A percentile compares a stretch with the other conserved stretches of the same genome.
Evolutionary conservation across 139 green algal species (phyloP).

Genomic region (Coelastrella sp.): DNA sequence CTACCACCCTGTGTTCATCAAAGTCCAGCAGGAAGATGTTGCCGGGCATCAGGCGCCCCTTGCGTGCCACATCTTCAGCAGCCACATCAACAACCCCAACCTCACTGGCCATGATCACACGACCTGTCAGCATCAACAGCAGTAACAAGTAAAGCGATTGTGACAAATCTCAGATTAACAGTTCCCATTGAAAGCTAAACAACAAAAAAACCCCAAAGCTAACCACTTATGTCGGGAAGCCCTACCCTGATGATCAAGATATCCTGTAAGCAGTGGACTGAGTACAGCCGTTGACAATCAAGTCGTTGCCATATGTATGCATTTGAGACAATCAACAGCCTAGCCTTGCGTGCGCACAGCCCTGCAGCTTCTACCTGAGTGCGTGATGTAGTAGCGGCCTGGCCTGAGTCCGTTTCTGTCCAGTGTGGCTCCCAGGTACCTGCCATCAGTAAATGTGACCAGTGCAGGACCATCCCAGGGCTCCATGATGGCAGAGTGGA

Average conservation of each 20-base stretch:
- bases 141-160: not conserved
- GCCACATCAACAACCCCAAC: slow-evolving; percentile 95
- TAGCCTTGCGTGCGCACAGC: too few relatives aligned
- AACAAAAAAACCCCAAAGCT: not conserved
- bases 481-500: slow-evolving; percentile 94
- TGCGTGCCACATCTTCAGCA: slow-evolving; percentile 82
- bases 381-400: slow-evolving; percentile 97
- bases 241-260: too few relatives aligned
- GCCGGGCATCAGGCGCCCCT: slow-evolving; percentile 95
- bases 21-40: slow-evolving; percentile 99
- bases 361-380: slow-evolving; percentile 54
- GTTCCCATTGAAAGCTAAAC: not conserved
- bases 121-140: slow-evolving; percentile 37
- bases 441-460: slow-evolving; percentile 94
- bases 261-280: too few relatives aligned
- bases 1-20: slow-evolving; percentile 84
- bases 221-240: too few relatives aligned
- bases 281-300: too few relatives aligned
- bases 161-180: too few relatives aligned
- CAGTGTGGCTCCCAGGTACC: slow-evolving; percentile 94
- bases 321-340: too few relatives aligned
- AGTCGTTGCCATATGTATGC: too few relatives aligned
- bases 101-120: slow-evolving; percentile 73
- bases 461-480: slow-evolving; percentile 97
- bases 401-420: slow-evolving; percentile 97